Conservation (phyloP, 768 basidiomycete genomes). For the Cystobasidium onofrii region DNA sequence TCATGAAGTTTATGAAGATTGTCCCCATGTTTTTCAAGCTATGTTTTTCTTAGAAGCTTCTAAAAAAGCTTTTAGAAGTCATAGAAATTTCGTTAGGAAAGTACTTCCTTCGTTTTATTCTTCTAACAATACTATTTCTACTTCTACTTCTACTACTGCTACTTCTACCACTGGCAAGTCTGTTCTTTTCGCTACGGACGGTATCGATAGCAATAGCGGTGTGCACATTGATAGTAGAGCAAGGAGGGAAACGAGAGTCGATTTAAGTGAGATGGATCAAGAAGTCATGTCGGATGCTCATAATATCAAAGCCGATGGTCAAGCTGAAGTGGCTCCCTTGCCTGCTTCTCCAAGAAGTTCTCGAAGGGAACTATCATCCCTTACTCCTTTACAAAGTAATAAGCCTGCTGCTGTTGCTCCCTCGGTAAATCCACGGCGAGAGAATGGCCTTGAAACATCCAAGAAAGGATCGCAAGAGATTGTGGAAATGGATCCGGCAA, state of each 20-base stretch:
- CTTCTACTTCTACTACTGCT: neutral
- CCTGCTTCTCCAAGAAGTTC: slow-evolving; percentile 5
- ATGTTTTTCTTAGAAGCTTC: slow-evolving; percentile 42
- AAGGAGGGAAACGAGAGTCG: neutral
- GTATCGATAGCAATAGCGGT: no score
- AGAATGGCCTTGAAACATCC: neutral
- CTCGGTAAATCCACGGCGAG: neutral
- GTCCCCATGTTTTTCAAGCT: slow-evolving; percentile 51
- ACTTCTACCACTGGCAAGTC: no score
- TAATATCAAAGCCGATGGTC: slow-evolving; percentile 28
- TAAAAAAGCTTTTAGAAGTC: slow-evolving; percentile 39
- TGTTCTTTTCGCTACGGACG: no score
- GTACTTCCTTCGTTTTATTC: neutral
- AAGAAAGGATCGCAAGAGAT: neutral
- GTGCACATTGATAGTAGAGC: neutral
- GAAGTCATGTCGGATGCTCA: slow-evolving; percentile 35
- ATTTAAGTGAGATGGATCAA: slow-evolving; percentile 16
- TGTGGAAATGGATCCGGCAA: neutral
- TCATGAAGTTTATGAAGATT: slow-evolving; percentile 58
- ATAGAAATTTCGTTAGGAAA: slow-evolving; percentile 38
- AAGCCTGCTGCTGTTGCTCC: neutral
- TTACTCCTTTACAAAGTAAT: neutral
- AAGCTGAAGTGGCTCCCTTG: slow-evolving; percentile 6
- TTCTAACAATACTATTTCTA: neutral
- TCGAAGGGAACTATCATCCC: neutral